Evolutionary conservation across 495 filamentous ascomycete genomes (phyloP), one percentile per base, ranked within the genome.

Genomic region (Saxophila tyrrhenica): DNA sequence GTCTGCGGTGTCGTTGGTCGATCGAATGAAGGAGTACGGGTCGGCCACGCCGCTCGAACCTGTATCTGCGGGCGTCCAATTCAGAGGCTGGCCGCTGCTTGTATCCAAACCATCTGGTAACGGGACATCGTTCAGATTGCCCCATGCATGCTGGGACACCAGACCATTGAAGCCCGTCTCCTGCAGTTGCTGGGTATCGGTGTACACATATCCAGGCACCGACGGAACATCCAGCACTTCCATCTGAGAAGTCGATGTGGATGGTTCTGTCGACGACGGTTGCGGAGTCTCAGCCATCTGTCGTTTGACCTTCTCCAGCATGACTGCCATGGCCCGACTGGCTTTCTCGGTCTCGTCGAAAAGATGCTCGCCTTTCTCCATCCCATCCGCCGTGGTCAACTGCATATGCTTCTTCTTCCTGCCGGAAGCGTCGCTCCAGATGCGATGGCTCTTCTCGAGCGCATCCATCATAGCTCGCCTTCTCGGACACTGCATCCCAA

Each of bases 281-380:
- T 38, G 23, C 15, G 49, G 22, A 15, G 49, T 38, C 5, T 47
- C 43, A 3, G 24, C 38, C 32, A 52, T 45, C 32, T 52, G 52
- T 32, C 19, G 17, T 21, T 45, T 42, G 0, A 61, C 58, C 25
- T 57, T 56, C 44, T 49, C 32, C 8, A 61, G 15, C 58, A 61
- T 61, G 13, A 54, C 49, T 9, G 46, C 58, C 53, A 61, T 61
- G 16, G 58, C 58, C n/a, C 47, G n/a, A 10, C 45, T 39, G 9
- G 58, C 58, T 38, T 57, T 61, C 38, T 61, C 58, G 15, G 58
- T 61, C 58, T 57, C 58, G 17, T 61, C 46, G 15, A 55, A 52
- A 17, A 57, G 48, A 15, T 49, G 29, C 45, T 61, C 48, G 13
- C 45, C 50, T 15, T 50, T 54, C 11, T 5, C 1, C 20, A 19